These are phyloP conservation scores for Aspergillus persii DNA, from an alignment of 2,329 filamentous ascomycete species.

Conservation along the genomic window DNA sequence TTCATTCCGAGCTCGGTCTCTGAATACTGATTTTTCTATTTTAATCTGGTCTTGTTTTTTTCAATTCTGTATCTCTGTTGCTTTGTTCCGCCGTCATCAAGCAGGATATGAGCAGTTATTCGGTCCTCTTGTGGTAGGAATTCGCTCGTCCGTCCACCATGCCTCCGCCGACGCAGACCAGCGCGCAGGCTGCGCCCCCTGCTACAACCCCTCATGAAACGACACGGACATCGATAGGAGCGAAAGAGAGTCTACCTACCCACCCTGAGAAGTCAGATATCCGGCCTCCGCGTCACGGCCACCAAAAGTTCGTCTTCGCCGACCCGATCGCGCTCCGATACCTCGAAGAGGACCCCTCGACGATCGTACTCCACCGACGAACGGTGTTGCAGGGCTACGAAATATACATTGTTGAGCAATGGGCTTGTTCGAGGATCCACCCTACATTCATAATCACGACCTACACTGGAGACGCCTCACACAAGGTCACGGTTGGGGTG, in stretches of 20 bases:
- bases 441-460: conserved; percentile 91
- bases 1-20: conserved; percentile 20
- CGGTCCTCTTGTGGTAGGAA: conserved; percentile 10
- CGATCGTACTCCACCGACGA: conserved; percentile 70
- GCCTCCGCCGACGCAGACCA: conserved; percentile 22
- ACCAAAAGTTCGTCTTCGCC: conserved; percentile 62
- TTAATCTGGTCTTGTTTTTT: neutral
- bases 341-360: conserved; percentile 79
- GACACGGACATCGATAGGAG: conserved; percentile 21
- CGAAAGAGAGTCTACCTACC: conserved; percentile 21
- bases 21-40: neutral
- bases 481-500: conserved; percentile 75
- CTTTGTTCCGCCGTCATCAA: neutral
- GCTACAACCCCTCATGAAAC: conserved; percentile 27
- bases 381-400: conserved; percentile 78
- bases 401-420: conserved; percentile 93
- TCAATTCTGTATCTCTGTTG: neutral
- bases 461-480: conserved; percentile 81
- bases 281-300: conserved; percentile 30
- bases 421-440: conserved; percentile 87
- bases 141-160: conserved; percentile 12
- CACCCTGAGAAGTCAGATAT: conserved; percentile 15
- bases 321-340: conserved; percentile 69
- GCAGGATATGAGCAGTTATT: conserved; percentile 9
- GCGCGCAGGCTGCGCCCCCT: conserved; percentile 20